phyloP scores from a whole-genome alignment of 805 yeast genomes.

The Metschnikowia drakensbergensis region DNA sequence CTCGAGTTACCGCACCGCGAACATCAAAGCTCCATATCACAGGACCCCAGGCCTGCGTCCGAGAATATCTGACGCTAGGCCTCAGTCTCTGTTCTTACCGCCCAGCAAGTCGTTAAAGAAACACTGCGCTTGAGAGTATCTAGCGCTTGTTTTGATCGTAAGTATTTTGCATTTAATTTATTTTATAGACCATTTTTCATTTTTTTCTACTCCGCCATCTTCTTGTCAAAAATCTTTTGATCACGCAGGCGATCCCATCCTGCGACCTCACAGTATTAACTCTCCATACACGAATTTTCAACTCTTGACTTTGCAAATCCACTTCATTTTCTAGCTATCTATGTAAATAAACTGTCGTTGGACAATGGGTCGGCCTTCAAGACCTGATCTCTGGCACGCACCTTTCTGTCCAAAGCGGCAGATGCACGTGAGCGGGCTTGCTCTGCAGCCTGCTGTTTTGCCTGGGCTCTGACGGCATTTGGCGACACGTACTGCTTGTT shows the following conservation, averaged over 20 bases:
- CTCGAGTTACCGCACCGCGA: neutral
- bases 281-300: too few species aligned
- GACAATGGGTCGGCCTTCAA: constrained; percentile 79
- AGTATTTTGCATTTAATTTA: too few species aligned
- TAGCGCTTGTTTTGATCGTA: too few species aligned
- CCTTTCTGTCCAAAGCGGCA: constrained; percentile 70
- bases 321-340: constrained; percentile 18
- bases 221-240: too few species aligned
- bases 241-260: too few species aligned
- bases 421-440: constrained; percentile 76
- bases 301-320: neutral
- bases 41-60: neutral
- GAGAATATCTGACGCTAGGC: too few species aligned
- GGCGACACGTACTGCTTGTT: constrained; percentile 97
- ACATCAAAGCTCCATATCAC: neutral
- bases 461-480: constrained; percentile 88
- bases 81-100: too few species aligned
- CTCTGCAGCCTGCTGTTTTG: constrained; percentile 72
- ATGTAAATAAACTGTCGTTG: constrained; percentile 67
- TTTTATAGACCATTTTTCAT: too few species aligned
- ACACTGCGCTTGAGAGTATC: too few species aligned
- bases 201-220: too few species aligned
- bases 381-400: constrained; percentile 70
- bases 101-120: too few species aligned
- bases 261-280: too few species aligned